These are phyloP conservation scores for Sugiyamaella qingdaonensis DNA, from an alignment of 805 yeast genomes.

Conservation along the genomic window DNA sequence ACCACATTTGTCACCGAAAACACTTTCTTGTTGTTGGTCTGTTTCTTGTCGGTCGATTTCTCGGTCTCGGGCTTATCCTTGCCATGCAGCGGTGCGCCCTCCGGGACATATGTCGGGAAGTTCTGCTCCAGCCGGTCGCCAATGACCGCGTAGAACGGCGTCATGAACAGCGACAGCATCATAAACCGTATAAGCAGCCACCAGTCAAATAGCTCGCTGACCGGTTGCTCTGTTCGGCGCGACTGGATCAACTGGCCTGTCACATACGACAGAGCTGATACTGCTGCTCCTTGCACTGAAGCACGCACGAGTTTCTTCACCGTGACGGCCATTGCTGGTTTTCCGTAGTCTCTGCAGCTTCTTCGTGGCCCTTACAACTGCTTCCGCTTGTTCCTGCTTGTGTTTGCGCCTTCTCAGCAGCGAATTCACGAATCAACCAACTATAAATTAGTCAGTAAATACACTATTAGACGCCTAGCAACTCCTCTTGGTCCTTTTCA, in stretches of 20 bases:
- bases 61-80: neutral
- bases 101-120: constrained; percentile 3
- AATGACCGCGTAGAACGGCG: constrained; percentile 1
- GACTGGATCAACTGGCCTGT: constrained; percentile 1
- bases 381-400: no score
- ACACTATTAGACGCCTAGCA: no score
- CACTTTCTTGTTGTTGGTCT: neutral
- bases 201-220: neutral
- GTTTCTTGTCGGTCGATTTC: neutral
- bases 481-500: no score
- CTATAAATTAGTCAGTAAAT: no score
- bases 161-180: constrained; percentile 5
- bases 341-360: no score
- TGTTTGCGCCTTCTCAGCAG: no score
- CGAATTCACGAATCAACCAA: no score
- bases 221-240: neutral
- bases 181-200: neutral
- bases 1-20: constrained; percentile 11
- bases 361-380: no score
- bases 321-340: neutral
- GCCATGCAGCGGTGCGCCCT: neutral
- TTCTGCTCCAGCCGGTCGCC: constrained; percentile 4
- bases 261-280: constrained; percentile 6
- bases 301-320: neutral
- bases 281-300: constrained; percentile 1